These are phyloP conservation scores for Botrytis cinerea DNA, from an alignment of 2,329 filamentous ascomycete species.

Conservation along the genomic window DNA sequence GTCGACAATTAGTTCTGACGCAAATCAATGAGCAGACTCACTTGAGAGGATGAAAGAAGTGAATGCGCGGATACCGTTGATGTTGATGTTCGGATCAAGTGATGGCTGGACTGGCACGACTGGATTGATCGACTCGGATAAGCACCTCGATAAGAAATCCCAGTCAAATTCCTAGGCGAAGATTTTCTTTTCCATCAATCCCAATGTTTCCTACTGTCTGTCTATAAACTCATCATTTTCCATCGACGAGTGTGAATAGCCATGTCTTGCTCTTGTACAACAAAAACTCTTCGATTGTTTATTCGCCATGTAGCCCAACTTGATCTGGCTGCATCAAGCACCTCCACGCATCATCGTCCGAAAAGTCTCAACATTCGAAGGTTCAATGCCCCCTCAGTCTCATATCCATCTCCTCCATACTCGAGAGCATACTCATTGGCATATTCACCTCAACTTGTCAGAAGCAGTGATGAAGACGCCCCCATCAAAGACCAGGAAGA, in stretches of 20 bases:
- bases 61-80: not conserved
- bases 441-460: not conserved
- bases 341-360: not conserved
- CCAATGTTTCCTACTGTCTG: not conserved
- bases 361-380: slow-evolving; percentile 17
- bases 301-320: slow-evolving; percentile 39
- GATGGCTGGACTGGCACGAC: not conserved
- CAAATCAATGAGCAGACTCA: not conserved
- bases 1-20: not conserved
- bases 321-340: slow-evolving; percentile 31
- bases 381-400: slow-evolving; percentile 7
- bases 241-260: slow-evolving; percentile 23
- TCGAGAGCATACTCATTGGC: slow-evolving; percentile 12
- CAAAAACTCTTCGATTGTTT: slow-evolving; percentile 37
- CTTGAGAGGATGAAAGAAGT: not conserved
- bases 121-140: slow-evolving; percentile 2
- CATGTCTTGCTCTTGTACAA: slow-evolving; percentile 39
- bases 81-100: not conserved
- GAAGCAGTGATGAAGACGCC: not conserved
- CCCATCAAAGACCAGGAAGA: not conserved
- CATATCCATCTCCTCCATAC: slow-evolving; percentile 3
- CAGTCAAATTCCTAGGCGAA: slow-evolving; percentile 17
- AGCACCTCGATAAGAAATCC: slow-evolving; percentile 18
- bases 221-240: not conserved
- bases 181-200: slow-evolving; percentile 21